A percentile compares a stretch with the other conserved stretches of the same genome.
phyloP scores from a whole-genome alignment of 106 monocot genomes.

The Xerophyta viscosa region DNA sequence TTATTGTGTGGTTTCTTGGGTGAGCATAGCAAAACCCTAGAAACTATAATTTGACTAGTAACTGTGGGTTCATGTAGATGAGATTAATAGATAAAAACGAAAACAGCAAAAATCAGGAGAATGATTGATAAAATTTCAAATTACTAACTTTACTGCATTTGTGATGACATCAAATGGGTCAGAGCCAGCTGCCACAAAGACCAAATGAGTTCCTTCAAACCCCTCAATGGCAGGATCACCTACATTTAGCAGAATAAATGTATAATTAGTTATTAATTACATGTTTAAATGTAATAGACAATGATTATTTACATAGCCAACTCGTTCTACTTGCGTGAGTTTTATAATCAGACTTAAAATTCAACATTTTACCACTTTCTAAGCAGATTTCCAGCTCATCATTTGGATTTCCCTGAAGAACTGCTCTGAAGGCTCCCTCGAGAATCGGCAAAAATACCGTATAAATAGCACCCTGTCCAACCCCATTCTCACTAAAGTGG shows the following conservation, averaged over 20 bases:
- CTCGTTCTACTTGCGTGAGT: too few species aligned
- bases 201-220: slow-evolving; percentile 56
- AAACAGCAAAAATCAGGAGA: too few species aligned
- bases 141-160: slow-evolving; percentile 58
- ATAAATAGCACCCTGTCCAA: slow-evolving; percentile 20
- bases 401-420: slow-evolving; percentile 56
- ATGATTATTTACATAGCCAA: too few species aligned
- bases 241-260: slow-evolving; percentile 1
- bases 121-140: background rate
- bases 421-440: slow-evolving; percentile 54
- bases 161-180: slow-evolving; percentile 72
- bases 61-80: too few species aligned
- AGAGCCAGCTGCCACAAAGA: slow-evolving; percentile 47
- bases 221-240: slow-evolving; percentile 47
- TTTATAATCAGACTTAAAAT: too few species aligned
- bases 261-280: background rate
- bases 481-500: slow-evolving; percentile 13
- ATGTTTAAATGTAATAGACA: too few species aligned
- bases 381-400: slow-evolving; percentile 68
- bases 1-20: too few species aligned
- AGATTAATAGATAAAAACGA: too few species aligned
- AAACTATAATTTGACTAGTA: too few species aligned
- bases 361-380: slow-evolving; percentile 66
- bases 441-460: slow-evolving; percentile 56
- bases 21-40: too few species aligned